phyloP scores from a whole-genome alignment of 2,329 filamentous ascomycete species.

The Dissoconium aciculare region DNA sequence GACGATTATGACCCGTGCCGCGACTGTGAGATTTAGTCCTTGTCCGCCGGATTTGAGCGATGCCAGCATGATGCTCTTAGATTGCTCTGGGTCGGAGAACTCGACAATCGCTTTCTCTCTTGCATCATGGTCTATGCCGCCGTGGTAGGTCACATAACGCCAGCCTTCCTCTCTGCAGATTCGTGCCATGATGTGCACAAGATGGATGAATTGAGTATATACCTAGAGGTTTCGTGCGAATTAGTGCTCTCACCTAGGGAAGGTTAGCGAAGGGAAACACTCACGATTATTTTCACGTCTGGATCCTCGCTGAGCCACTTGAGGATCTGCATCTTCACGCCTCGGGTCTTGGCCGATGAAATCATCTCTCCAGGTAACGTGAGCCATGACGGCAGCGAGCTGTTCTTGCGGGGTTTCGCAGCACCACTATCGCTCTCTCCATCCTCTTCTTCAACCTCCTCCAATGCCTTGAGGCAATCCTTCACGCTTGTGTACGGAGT shows the following conservation, averaged over 20 bases:
- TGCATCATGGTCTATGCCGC: slow-evolving; percentile 31
- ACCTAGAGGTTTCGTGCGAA: slow-evolving; percentile 21
- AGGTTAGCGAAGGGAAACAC: background rate
- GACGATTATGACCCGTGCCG: slow-evolving; percentile 34
- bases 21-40: slow-evolving; percentile 46
- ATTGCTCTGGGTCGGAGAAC: slow-evolving; percentile 26
- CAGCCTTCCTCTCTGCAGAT: slow-evolving; percentile 39
- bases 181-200: slow-evolving; percentile 36
- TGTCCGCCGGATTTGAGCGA: slow-evolving; percentile 43
- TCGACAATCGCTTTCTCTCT: slow-evolving; percentile 33
- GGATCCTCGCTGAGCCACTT: slow-evolving; percentile 32
- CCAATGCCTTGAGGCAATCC: too few species aligned
- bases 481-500: slow-evolving; percentile 14
- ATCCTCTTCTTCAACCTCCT: too few species aligned
- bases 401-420: too few species aligned
- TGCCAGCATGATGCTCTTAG: slow-evolving; percentile 37
- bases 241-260: background rate
- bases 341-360: slow-evolving; percentile 32
- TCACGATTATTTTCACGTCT: slow-evolving; percentile 37
- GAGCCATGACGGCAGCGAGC: too few species aligned
- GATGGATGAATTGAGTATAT: slow-evolving; percentile 44
- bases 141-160: slow-evolving; percentile 35
- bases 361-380: slow-evolving; percentile 24
- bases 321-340: slow-evolving; percentile 31
- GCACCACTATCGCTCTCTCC: too few species aligned